Evolutionary conservation across 108 stramenopile genomes (phyloP).

Genomic region (Poteriospumella lacustris): DNA sequence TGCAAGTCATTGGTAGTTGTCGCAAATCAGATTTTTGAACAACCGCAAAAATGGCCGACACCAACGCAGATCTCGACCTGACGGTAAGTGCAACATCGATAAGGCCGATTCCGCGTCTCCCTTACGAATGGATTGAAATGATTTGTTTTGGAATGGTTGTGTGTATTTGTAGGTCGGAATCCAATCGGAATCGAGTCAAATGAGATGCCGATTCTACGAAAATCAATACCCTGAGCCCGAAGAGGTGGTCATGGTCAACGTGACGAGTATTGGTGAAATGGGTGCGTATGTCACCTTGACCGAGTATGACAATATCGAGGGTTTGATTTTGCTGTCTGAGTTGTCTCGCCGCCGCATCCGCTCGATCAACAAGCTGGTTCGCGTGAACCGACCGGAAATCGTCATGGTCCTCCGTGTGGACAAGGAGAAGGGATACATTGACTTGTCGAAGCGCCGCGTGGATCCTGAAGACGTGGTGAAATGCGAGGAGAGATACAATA

Average conservation of each 20-base stretch:
- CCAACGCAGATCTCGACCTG: no score
- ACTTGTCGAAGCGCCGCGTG: conserved; percentile 93
- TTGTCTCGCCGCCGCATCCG: conserved; percentile 93
- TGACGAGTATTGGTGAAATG: conserved; percentile 93
- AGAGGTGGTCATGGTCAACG: conserved; percentile 89
- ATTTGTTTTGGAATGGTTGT: background rate
- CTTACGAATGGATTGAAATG: background rate
- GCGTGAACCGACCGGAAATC: conserved; percentile 94
- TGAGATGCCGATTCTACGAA: conserved; percentile 87
- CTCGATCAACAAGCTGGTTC: conserved; percentile 96
- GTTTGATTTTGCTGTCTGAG: conserved; percentile 94
- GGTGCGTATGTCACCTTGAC: conserved; percentile 95
- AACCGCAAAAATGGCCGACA: no score
- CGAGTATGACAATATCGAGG: conserved; percentile 66
- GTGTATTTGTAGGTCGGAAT: background rate
- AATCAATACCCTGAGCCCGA: conserved; percentile 92
- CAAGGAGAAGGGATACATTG: conserved; percentile 99
- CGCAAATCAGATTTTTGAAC: no score
- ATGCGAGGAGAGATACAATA: conserved; percentile 83
- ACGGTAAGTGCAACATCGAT: no score
- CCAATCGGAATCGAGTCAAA: background rate
- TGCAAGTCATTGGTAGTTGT: no score
- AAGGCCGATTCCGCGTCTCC: no score
- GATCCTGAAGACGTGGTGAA: conserved; percentile 92
- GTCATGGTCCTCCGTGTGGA: conserved; percentile 98